Base-by-base conservation (phyloP, 495 filamentous ascomycete genomes). In the Xylaria grammica region DNA sequence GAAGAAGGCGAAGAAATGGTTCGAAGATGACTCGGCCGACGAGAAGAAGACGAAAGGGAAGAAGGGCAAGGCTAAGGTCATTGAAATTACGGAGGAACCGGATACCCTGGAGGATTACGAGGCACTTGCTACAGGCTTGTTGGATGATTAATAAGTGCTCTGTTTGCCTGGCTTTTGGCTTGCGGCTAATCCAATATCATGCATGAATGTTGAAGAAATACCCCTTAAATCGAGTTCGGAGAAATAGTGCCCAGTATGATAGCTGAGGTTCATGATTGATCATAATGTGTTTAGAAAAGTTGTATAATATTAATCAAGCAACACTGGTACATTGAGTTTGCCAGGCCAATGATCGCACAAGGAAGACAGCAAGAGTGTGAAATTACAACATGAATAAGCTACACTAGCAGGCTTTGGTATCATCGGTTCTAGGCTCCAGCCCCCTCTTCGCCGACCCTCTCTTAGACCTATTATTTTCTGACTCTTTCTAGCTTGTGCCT, bases 61-160 rank as follows among this genome's bases (percentile, higher is more conserved):
- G 71, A 85, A 82, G 74, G 72, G 73, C 3, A 81, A 74, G 66
- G 74, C 71, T 10, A 84, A 78, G 70, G 79, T 85, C 50, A 82
- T 84, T 66, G 79, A 84, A 67, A 80, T 84, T 64, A 80, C 80
- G 26, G 78, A 86, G 44, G 87, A 90, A 76, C 91, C 92, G 59
- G 87, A 94, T 75, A 96, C 90, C 26, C 75, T 97, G 78, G 91
- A 94, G 70, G 92, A 97, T 82, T 79, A 97, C 74, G 94, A 98
- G 77, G 88, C 89, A 58, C 71, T 96, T 84, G 94, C 94, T 67
- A 86, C 89, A 66, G 93, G 91, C 1, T 78, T 97, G 72, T 81
- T 98, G 70, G 89, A 84, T 56, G 82, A 79, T 60, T 34, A 58
- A 62, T 63, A 30, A 13, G 17, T 62, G 24, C 44, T 26, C 30